phyloP scores from a whole-genome alignment of 1,139 yeast genomes.

The Yamadazyma conglobata region DNA sequence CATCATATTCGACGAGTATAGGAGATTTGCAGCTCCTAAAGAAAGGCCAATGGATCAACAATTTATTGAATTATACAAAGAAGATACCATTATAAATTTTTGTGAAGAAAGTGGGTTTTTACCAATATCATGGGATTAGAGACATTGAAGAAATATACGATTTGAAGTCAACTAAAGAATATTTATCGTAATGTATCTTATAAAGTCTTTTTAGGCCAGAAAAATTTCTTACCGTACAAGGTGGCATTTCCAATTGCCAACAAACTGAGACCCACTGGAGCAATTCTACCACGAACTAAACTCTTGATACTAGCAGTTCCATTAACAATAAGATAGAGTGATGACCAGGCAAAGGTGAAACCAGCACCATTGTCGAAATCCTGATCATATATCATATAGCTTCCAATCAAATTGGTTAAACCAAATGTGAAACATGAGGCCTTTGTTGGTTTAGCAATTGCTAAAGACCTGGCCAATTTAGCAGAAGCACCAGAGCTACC shows the following conservation, averaged over 20 bases:
- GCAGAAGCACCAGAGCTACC: conserved; percentile 32
- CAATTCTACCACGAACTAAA: conserved; percentile 35
- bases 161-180: no score
- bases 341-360: conserved; percentile 83
- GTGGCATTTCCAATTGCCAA: conserved; percentile 63
- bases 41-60: conserved; percentile 95
- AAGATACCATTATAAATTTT: conserved; percentile 49
- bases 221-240: conserved; percentile 67
- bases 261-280: conserved; percentile 60
- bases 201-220: conserved; percentile 30
- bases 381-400: conserved; percentile 76
- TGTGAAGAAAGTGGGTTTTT: conserved; percentile 56
- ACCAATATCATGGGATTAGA: conserved; percentile 61
- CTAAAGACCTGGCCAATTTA: conserved; percentile 24
- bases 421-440: conserved; percentile 54
- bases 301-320: conserved; percentile 56
- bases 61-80: conserved; percentile 84
- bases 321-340: conserved; percentile 71
- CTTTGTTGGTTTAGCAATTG: conserved; percentile 33
- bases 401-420: conserved; percentile 70
- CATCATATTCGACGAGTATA: conserved; percentile 90
- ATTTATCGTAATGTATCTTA: no score
- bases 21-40: conserved; percentile 92
- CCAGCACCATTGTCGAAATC: conserved; percentile 86
- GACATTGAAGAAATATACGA: neutral